Evolutionary conservation across 2,329 filamentous ascomycete genomes (phyloP).

Genomic region (Apiospora pterosperma): DNA sequence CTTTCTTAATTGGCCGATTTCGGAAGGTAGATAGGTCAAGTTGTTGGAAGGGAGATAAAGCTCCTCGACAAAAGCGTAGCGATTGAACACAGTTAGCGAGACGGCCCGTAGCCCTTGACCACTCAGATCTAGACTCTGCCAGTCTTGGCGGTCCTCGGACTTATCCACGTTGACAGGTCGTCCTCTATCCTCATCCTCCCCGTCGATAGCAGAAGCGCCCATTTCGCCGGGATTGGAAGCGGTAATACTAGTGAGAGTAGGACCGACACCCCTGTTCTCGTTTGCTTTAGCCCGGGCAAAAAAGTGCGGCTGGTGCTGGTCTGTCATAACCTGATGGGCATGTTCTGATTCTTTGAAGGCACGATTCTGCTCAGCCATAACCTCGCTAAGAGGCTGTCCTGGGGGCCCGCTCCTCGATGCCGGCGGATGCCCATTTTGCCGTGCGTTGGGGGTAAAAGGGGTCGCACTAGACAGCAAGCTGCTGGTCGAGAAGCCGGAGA

Average conservation of each 20-base stretch:
- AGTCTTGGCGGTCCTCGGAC: constrained; percentile 71
- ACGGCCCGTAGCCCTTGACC: constrained; percentile 91
- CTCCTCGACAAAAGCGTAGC: constrained; percentile 84
- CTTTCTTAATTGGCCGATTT: constrained; percentile 78
- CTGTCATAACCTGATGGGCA: constrained; percentile 68
- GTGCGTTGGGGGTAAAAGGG: constrained; percentile 49
- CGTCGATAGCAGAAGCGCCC: constrained; percentile 46
- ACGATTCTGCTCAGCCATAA: constrained; percentile 87
- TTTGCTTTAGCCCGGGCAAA: constrained; percentile 70
- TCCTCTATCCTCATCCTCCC: constrained; percentile 54
- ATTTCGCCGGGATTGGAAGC: constrained; percentile 32
- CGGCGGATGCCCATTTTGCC: constrained; percentile 55
- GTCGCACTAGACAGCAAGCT: constrained; percentile 63
- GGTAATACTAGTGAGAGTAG: constrained; percentile 41
- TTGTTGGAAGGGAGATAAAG: constrained; percentile 94
- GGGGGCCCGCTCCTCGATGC: constrained; percentile 45
- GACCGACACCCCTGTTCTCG: constrained; percentile 65
- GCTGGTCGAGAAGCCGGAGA: constrained; percentile 48
- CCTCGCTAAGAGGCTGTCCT: constrained; percentile 54
- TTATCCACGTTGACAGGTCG: constrained; percentile 64
- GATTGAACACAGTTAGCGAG: constrained; percentile 70
- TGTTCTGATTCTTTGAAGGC: constrained; percentile 73
- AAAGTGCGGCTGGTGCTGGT: constrained; percentile 62
- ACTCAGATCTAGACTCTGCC: constrained; percentile 91
- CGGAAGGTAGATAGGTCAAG: constrained; percentile 71